phyloP scores from a whole-genome alignment of 192 early-diverging fungal species.

The Mortierella claussenii region DNA sequence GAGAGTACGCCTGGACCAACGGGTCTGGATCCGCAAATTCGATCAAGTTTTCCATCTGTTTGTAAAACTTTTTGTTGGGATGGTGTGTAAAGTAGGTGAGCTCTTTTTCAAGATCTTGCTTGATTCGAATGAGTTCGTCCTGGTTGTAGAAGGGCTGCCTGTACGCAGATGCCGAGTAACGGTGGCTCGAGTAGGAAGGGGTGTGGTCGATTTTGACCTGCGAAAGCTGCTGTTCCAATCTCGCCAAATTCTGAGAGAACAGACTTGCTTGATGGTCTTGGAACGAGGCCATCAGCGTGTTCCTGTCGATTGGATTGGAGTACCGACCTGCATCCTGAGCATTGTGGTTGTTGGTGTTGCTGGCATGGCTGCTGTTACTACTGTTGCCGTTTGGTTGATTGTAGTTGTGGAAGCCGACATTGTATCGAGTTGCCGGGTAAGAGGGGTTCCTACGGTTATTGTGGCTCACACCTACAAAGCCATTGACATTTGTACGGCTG shows the following conservation, averaged over 20 bases:
- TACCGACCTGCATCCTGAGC: too few species aligned
- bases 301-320: too few species aligned
- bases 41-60: conserved; percentile 18
- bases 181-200: too few species aligned
- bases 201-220: too few species aligned
- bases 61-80: conserved; percentile 10
- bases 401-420: neutral
- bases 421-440: too few species aligned
- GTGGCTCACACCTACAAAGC: neutral
- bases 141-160: too few species aligned
- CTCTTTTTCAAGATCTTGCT: conserved; percentile 5
- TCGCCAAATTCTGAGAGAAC: neutral
- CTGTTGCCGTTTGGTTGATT: neutral
- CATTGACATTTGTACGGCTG: neutral
- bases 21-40: conserved; percentile 14
- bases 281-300: too few species aligned
- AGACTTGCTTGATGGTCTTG: too few species aligned
- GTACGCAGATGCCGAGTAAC: too few species aligned
- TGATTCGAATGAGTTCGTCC: conserved; percentile 2
- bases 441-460: neutral
- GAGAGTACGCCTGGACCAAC: conserved; percentile 1
- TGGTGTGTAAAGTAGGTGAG: conserved; percentile 23
- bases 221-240: neutral
- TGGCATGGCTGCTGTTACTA: neutral
- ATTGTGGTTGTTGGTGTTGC: too few species aligned